Percentiles rank a stretch among this genome's conserved stretches.
These are phyloP conservation scores for Boletus subluridellus DNA, from an alignment of 1,284 basidiomycete genomes.

Conservation along the genomic window DNA sequence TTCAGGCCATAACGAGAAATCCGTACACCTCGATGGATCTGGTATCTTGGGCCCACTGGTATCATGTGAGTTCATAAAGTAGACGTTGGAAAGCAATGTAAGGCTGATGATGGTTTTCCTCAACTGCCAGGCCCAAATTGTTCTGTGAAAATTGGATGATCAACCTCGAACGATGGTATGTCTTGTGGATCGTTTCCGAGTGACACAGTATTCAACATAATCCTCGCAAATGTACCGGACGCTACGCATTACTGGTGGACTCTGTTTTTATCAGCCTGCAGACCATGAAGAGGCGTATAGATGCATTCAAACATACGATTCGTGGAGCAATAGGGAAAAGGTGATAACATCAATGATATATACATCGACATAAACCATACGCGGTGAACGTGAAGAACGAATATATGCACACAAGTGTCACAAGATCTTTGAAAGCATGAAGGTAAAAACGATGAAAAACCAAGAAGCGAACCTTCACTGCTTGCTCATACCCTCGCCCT, in stretches of 20 bases:
- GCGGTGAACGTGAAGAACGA: conserved; percentile 14
- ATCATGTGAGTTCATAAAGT: neutral
- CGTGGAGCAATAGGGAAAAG: neutral
- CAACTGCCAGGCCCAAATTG: neutral
- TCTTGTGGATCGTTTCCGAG: neutral
- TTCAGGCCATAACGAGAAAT: neutral
- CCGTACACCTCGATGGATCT: neutral
- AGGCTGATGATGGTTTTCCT: neutral
- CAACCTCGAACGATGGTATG: neutral
- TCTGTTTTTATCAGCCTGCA: neutral
- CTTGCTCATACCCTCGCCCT: conserved; percentile 13
- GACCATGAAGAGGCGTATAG: neutral
- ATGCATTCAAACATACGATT: neutral
- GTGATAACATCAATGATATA: neutral
- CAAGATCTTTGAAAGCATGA: conserved; percentile 15
- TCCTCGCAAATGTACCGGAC: neutral
- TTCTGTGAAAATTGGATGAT: neutral
- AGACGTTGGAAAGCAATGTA: neutral
- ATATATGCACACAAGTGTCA: conserved; percentile 2
- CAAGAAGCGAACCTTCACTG: neutral
- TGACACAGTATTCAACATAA: neutral
- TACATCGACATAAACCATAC: conserved; percentile 1
- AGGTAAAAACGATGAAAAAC: conserved; percentile 1
- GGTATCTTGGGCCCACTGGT: neutral
- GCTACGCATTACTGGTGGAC: no score